Percentiles rank a stretch among this genome's conserved stretches.
phyloP scores from a whole-genome alignment of 192 early-diverging fungal genomes.

The Linnemannia elongata region DNA sequence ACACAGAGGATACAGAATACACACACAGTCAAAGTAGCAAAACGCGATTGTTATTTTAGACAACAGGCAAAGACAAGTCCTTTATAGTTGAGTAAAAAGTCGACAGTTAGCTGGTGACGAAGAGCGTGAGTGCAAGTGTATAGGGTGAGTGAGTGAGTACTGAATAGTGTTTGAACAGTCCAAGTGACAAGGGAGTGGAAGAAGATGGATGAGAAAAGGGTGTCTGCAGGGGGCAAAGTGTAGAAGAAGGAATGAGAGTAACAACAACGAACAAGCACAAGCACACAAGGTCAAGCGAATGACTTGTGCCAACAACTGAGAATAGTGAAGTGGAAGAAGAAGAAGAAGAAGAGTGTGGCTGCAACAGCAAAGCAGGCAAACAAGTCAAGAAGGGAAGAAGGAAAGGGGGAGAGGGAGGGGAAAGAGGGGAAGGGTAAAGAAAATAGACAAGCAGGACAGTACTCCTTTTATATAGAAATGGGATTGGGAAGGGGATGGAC shows the following conservation, averaged over 20 bases:
- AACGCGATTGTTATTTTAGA: neutral
- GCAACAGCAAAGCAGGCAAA: neutral
- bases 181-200: no score
- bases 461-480: neutral
- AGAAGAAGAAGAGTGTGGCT: constrained; percentile 4
- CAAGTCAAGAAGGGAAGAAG: neutral
- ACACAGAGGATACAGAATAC: no score
- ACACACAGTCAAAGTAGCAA: no score
- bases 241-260: neutral
- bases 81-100: no score
- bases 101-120: no score
- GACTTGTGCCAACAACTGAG: constrained; percentile 1
- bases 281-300: constrained; percentile 24
- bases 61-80: neutral
- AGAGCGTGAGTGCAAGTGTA: neutral
- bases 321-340: neutral
- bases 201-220: neutral
- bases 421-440: constrained; percentile 1
- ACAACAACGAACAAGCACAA: constrained; percentile 16
- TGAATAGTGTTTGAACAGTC: no score
- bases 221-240: constrained; percentile 2
- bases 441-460: neutral
- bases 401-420: constrained; percentile 2
- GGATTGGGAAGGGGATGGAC: neutral
- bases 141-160: no score